Evolutionary conservation across 176 grass and related monocot genomes (phyloP).

Genomic region (Hordeum marinum): DNA sequence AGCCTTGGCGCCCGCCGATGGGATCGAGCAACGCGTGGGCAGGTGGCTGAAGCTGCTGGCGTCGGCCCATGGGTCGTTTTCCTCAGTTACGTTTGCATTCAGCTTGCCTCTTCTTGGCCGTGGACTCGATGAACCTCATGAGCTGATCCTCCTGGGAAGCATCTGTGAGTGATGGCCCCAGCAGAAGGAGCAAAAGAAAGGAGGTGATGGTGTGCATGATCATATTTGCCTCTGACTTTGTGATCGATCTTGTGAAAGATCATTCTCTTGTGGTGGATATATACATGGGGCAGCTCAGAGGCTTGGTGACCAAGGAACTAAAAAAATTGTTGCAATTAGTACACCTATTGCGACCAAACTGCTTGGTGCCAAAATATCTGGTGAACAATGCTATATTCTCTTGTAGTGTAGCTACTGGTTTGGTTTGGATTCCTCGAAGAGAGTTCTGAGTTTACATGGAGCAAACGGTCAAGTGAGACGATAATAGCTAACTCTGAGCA

Average conservation of each 20-base stretch:
- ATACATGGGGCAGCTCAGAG: background rate
- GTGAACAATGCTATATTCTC: background rate
- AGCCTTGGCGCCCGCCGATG: constrained; percentile 11
- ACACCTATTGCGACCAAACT: background rate
- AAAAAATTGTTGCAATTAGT: background rate
- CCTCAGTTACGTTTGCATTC: background rate
- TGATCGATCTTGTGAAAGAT: background rate
- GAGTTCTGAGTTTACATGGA: background rate
- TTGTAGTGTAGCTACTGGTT: background rate
- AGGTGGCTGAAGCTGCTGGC: constrained; percentile 11
- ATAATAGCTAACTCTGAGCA: background rate
- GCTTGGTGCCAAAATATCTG: background rate
- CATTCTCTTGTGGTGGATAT: background rate
- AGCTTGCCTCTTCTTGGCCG: background rate
- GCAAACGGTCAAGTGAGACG: background rate
- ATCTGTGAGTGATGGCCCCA: background rate
- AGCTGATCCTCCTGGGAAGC: constrained; percentile 25
- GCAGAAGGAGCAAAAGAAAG: background rate
- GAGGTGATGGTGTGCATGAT: background rate
- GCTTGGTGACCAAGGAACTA: background rate
- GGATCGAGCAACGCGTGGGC: background rate
- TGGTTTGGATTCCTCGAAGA: background rate
- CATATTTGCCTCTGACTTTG: background rate
- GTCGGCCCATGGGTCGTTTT: constrained; percentile 1
- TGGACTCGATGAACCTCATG: constrained; percentile 15